Evolutionary conservation across 2,329 filamentous ascomycete genomes (phyloP), one percentile per base, ranked within the genome.

Genomic region (Grosmannia huntii): DNA sequence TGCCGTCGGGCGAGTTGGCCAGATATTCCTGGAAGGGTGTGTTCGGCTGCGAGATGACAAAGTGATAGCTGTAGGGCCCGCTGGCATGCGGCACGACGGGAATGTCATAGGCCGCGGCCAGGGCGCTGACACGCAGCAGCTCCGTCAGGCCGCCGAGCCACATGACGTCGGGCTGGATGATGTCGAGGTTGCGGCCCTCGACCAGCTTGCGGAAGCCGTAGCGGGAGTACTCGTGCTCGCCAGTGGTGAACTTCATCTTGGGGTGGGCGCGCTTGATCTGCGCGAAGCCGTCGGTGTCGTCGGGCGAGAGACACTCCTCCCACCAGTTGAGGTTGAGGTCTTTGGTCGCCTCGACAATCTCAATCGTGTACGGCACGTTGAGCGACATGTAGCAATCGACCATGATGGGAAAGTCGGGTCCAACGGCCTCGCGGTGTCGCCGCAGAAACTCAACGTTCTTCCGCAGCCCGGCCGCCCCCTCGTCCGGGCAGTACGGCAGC

Each of bases 341-440:
- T 65, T 89, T 82, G 68, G 86, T 90, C 56, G 85, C 86, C 73
- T 91, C 88, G 61, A 88, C 91, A 27, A 96, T 79, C 72, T 96
- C 87, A 65, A 96, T 95, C 4, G 89, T 95, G 74, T 96, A 96
- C 1, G 88, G 76, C 28, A 96, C 91, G 66, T 91, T 96, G 67
- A 96, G 76, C 64, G 87, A 91, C 91, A 96, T 96, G 74, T 95
- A 96, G 78, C 91, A 96, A 74, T 96, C 91, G 5, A 96, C 91
- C 78, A 95, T 91, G 64, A 96, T 79, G 52, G 91, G 91, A 70
- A 94, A 96, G 70, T 96, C 88, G 0, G 90, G 88, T 0, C 91
- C 91, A 50, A 96, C 86, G 58, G 82, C 82, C 68, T 90, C 87
- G 57, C 90, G 83, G 71, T 96, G 89, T 71, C 89, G 86, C 64